These are phyloP conservation scores for Colletotrichum melonis DNA, from an alignment of 2,329 filamentous ascomycete species.

Conservation along the genomic window DNA sequence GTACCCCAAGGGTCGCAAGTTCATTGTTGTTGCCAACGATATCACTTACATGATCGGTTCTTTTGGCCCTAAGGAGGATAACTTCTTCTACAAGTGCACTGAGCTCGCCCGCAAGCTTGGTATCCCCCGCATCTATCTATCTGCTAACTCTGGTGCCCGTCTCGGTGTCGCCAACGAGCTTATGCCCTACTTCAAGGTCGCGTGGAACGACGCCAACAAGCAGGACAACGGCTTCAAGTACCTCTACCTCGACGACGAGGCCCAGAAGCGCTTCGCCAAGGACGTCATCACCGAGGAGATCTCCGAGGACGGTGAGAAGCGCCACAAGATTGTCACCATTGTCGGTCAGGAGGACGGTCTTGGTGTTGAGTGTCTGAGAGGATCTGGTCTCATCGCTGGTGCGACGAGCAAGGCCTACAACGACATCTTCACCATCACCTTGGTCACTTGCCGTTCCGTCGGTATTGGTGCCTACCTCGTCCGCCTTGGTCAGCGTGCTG, in stretches of 20 bases:
- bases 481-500: conserved; percentile 96
- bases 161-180: conserved; percentile 97
- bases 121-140: conserved; percentile 96
- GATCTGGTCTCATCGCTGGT: conserved; percentile 97
- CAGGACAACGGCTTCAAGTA: conserved; percentile 96
- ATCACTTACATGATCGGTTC: conserved; percentile 99
- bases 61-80: conserved; percentile 95
- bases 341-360: conserved; percentile 94
- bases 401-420: conserved; percentile 97
- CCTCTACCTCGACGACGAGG: conserved; percentile 88
- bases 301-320: conserved; percentile 86
- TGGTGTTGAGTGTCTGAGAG: conserved; percentile 96
- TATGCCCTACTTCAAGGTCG: conserved; percentile 96
- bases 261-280: conserved; percentile 88
- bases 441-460: conserved; percentile 97
- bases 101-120: conserved; percentile 93
- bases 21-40: conserved; percentile 98
- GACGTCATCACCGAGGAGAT: conserved; percentile 83
- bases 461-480: conserved; percentile 99
- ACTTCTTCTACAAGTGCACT: conserved; percentile 99
- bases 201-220: conserved; percentile 87
- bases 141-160: conserved; percentile 97
- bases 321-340: conserved; percentile 94
- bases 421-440: conserved; percentile 97
- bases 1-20: conserved; percentile 91